Base-by-base conservation (phyloP, 2,329 filamentous ascomycete species). In the Sarocladium kiliense region DNA sequence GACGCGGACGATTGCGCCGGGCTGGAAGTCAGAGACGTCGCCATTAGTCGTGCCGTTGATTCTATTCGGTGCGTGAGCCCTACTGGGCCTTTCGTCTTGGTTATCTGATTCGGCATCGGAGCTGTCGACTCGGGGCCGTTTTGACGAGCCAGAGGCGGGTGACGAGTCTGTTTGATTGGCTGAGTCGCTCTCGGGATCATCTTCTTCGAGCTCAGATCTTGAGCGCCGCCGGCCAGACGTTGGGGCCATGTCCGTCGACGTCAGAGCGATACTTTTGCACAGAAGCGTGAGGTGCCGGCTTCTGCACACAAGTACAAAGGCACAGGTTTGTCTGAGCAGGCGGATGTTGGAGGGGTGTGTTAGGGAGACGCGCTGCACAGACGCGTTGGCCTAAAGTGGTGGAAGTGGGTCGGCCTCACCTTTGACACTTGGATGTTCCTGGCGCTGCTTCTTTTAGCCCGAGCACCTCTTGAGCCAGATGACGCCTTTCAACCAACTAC, bases 1-100 rank as follows among this genome's bases (percentile, higher is more conserved):
- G 49, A 99, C 91, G 34, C 92, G 84, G 50, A 97, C 85, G 62
- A 99, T 95, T 10, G 94, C 87, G 11, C 94, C 94, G 2, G 91
- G 85, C 60, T 89, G 80, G 58, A 80, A 84, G 10, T 66, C 65
- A 16, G 45, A 30, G 11, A 44, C 32, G 45, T 59, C 59, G 32
- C 55, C 57, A 25, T 57, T 57, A 21, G 60, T 58, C 9, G 32
- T 56, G 53, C 47, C 26, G 21, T 30, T 27, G 23, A 49, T 21
- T n/a, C 44, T 54, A 39, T 58, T 59, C 10, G 57, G 39, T 4
- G 27, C 44, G 27, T 45, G 47, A n/a, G 60, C 59, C 42, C 23
- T 21, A 53, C n/a, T 16, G 53, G 44, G 34, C 55, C 55, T 32
- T n/a, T 57, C 45, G 12, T 49, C 10, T 27, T 18, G 11, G 10